Evolutionary conservation across 176 grass and related monocot species (phyloP).

Genomic region (Eremochloa ophiuroides): DNA sequence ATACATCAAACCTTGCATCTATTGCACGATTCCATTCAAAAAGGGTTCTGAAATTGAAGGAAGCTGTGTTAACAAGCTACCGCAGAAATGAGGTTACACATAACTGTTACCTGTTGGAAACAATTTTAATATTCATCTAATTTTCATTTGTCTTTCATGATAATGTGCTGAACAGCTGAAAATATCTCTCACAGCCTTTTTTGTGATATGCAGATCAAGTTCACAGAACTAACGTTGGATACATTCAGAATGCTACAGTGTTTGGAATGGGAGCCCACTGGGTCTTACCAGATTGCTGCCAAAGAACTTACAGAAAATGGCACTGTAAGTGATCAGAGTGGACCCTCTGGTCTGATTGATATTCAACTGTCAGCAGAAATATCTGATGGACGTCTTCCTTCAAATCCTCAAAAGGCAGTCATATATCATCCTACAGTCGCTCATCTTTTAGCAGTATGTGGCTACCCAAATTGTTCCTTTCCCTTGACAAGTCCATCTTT

Average conservation of each 20-base stretch:
- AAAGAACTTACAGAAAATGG: slow-evolving; percentile 95
- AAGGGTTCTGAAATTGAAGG: slow-evolving; percentile 72
- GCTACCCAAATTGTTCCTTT: background rate
- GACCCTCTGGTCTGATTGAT: slow-evolving; percentile 90
- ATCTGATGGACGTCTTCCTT: slow-evolving; percentile 76
- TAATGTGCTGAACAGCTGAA: background rate
- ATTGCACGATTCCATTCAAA: slow-evolving; percentile 79
- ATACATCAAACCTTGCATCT: slow-evolving; percentile 63
- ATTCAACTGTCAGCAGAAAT: slow-evolving; percentile 90
- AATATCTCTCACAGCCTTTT: background rate
- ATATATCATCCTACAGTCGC: slow-evolving; percentile 83
- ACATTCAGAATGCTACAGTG: slow-evolving; percentile 92
- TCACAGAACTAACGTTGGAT: slow-evolving; percentile 92
- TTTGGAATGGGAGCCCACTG: slow-evolving; percentile 93
- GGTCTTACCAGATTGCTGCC: slow-evolving; percentile 66
- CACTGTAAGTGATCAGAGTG: slow-evolving; percentile 80
- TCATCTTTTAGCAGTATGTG: slow-evolving; percentile 84
- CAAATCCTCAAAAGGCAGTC: slow-evolving; percentile 90
- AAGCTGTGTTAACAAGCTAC: slow-evolving; percentile 92
- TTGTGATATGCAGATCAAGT: slow-evolving; percentile 65
- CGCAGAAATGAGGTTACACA: slow-evolving; percentile 71
- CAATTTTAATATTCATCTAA: background rate
- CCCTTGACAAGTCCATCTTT: slow-evolving; percentile 11
- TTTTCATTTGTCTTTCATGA: background rate
- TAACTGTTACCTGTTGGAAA: background rate